A percentile compares a stretch with the other conserved stretches of the same genome.
These are phyloP conservation scores for Echria macrotheca DNA, from an alignment of 495 filamentous ascomycete genomes.

Conservation along the genomic window DNA sequence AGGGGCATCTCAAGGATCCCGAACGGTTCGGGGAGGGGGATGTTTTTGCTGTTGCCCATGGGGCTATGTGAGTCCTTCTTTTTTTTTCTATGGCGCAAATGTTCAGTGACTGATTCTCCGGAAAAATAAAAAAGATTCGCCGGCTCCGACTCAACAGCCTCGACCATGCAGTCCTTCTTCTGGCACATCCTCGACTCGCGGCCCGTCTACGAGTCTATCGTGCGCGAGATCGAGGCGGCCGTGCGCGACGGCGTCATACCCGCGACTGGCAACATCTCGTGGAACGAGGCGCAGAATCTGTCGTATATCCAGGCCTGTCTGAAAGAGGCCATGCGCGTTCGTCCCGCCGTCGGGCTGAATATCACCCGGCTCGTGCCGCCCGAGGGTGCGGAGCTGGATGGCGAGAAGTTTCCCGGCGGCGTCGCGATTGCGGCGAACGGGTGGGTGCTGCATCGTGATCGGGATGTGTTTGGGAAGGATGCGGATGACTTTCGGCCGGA, in stretches of 20 bases:
- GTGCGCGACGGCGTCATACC: conserved; percentile 33
- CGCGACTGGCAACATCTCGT: conserved; percentile 38
- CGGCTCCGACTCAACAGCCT: conserved; percentile 59
- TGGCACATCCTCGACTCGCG: conserved; percentile 45
- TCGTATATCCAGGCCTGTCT: conserved; percentile 61
- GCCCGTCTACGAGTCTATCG: conserved; percentile 37
- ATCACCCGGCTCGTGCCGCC: conserved; percentile 48
- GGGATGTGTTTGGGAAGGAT: conserved; percentile 56
- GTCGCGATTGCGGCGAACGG: conserved; percentile 49
- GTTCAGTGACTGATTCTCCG: background rate
- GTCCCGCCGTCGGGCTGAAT: conserved; percentile 54
- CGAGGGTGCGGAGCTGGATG: conserved; percentile 50
- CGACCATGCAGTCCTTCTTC: conserved; percentile 52
- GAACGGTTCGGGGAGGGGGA: conserved; percentile 44
- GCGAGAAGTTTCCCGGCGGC: conserved; percentile 47
- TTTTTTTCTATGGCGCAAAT: background rate
- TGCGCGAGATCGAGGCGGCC: conserved; percentile 42
- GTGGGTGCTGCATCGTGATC: conserved; percentile 49
- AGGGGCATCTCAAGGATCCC: conserved; percentile 43
- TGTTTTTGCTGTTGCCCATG: conserved; percentile 50
- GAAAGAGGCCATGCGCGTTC: conserved; percentile 62
- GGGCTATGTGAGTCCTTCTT: conserved; percentile 40
- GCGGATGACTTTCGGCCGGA: conserved; percentile 58
- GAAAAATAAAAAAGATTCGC: conserved; percentile 50
- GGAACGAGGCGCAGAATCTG: conserved; percentile 42